phyloP scores from a whole-genome alignment of 345 rosid species.

The Triadica sebifera region DNA sequence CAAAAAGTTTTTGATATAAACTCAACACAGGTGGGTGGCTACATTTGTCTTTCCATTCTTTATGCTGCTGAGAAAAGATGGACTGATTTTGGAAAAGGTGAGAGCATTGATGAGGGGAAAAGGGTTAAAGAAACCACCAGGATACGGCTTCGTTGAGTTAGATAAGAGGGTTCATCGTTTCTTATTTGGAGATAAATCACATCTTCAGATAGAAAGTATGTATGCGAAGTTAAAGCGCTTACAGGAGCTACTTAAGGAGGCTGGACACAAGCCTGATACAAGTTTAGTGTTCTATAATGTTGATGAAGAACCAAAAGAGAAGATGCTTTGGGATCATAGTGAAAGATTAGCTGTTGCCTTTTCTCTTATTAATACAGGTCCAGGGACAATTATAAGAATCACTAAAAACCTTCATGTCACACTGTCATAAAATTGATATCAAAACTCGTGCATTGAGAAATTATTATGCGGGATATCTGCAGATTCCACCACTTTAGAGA shows the following conservation, averaged over 20 bases:
- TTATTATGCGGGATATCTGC: slow-evolving; percentile 18
- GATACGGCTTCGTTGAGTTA: slow-evolving; percentile 29
- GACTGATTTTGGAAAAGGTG: slow-evolving; percentile 27
- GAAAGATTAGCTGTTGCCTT: slow-evolving; percentile 29
- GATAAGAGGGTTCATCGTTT: slow-evolving; percentile 19
- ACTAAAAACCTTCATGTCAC: slow-evolving; percentile 23
- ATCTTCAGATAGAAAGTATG: slow-evolving; percentile 16
- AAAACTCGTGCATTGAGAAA: slow-evolving; percentile 19
- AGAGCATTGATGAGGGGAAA: slow-evolving; percentile 23
- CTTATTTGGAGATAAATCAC: slow-evolving; percentile 26
- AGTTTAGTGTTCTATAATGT: slow-evolving; percentile 23
- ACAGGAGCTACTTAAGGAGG: slow-evolving; percentile 13
- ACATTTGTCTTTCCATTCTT: slow-evolving; percentile 28
- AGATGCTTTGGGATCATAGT: slow-evolving; percentile 23
- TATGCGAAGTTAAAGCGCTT: slow-evolving; percentile 21
- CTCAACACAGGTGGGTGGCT: slow-evolving; percentile 22
- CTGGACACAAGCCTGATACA: slow-evolving; percentile 23
- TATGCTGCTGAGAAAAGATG: slow-evolving; percentile 31
- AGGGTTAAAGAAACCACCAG: slow-evolving; percentile 21
- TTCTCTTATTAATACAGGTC: slow-evolving; percentile 21
- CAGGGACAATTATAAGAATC: slow-evolving; percentile 24
- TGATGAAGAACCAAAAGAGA: slow-evolving; percentile 26
- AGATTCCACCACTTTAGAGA: slow-evolving; percentile 26
- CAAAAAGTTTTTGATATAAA: slow-evolving; percentile 16
- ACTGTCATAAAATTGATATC: slow-evolving; percentile 19